A percentile compares a stretch with the other conserved stretches of the same genome.
Conservation (phyloP, 495 filamentous ascomycete genomes). For the Mytilinidion resinicola region DNA sequence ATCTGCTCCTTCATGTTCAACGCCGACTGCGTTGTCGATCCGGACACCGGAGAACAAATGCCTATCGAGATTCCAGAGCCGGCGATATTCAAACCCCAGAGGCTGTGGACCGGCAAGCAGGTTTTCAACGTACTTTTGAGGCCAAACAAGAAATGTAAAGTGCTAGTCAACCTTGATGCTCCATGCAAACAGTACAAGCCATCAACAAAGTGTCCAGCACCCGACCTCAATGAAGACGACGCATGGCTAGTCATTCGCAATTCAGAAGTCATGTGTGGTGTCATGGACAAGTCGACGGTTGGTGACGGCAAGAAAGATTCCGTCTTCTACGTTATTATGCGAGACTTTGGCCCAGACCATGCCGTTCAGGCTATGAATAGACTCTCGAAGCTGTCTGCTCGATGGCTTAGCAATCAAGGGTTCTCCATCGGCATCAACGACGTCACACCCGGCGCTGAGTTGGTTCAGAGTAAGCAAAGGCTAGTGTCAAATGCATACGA, state of each 20-base stretch:
- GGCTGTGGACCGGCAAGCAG: conserved; percentile 96
- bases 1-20: conserved; percentile 93
- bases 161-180: conserved; percentile 87
- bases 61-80: conserved; percentile 83
- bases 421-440: conserved; percentile 96
- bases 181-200: conserved; percentile 77
- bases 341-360: conserved; percentile 85
- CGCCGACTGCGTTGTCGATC: conserved; percentile 45
- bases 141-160: conserved; percentile 71
- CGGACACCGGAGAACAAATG: conserved; percentile 36
- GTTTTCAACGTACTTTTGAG: conserved; percentile 93
- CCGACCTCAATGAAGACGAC: conserved; percentile 80
- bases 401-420: conserved; percentile 81
- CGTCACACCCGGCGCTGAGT: conserved; percentile 68
- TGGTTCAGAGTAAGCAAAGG: conserved; percentile 62
- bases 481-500: conserved; percentile 75
- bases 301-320: conserved; percentile 97
- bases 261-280: conserved; percentile 95
- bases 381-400: conserved; percentile 79
- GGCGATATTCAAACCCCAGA: conserved; percentile 74
- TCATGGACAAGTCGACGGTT: conserved; percentile 95
- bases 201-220: conserved; percentile 41
- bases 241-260: conserved; percentile 87
- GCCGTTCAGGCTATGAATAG: conserved; percentile 92
- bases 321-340: conserved; percentile 90